Evolutionary conservation across 495 filamentous ascomycete genomes (phyloP).

Genomic region (Penicillium soppii): DNA sequence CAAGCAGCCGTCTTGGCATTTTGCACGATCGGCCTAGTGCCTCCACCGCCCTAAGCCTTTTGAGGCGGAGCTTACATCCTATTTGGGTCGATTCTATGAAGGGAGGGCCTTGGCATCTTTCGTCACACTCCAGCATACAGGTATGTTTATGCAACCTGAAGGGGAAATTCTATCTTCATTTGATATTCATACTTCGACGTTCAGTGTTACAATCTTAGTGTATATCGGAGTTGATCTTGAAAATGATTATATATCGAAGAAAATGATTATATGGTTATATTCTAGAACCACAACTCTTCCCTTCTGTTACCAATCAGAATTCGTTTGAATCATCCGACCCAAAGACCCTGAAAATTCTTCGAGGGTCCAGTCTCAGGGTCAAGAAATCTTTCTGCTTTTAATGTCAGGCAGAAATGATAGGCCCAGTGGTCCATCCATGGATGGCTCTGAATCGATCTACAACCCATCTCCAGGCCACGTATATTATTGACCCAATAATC

Average conservation of each 20-base stretch:
- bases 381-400: neutral
- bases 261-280: no score
- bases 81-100: neutral
- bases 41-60: conserved; percentile 26
- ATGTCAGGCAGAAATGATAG: no score
- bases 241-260: no score
- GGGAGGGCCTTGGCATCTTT: conserved; percentile 2
- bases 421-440: neutral
- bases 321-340: no score
- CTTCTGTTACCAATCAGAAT: no score
- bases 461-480: neutral
- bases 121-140: conserved; percentile 21
- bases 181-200: neutral
- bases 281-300: no score
- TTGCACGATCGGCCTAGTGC: conserved; percentile 39
- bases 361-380: no score
- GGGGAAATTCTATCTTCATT: neutral
- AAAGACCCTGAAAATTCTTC: no score
- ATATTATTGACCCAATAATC: neutral
- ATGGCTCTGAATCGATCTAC: conserved; percentile 2
- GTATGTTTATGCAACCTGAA: conserved; percentile 8
- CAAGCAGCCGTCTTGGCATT: conserved; percentile 48
- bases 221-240: no score
- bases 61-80: conserved; percentile 9
- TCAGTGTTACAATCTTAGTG: no score